Evolutionary conservation across 345 rosid genomes (phyloP), one percentile per base, ranked within the genome.

Genomic region (Noccaea caerulescens): DNA sequence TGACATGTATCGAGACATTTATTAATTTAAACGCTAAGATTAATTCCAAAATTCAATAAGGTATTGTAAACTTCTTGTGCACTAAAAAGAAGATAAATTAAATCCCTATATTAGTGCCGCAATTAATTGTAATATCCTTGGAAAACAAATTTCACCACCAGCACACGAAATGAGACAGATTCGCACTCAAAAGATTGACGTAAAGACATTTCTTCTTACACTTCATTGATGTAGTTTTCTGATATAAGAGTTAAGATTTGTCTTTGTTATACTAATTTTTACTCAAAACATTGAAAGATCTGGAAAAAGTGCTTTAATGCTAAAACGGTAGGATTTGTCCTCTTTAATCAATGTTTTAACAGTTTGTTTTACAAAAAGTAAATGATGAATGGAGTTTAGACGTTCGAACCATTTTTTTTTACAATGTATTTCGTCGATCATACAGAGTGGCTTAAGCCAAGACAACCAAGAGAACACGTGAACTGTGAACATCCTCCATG

Each of bases 391-490:
- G 14, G 12, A 42, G 36, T 44, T 62, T 27, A 51, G 14, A 51
- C 6, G 27, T 27, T 51, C 39, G 23, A 23, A 49, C 30, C 34
- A 2, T 12, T 68, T 27, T 27, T 27, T 3, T 27, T 1, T 69
- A n/a, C 16, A 4, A 27, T 12, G 37, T 36, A 41, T 44, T 52
- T 64, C 20, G 25, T 63, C 8, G 10, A 46, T 64, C 57, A 16
- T 47, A 46, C 66, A 72, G 53, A 72, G 59, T 65, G 53, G 58
- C 71, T 50, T 60, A 71, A 32, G 43, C 68, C 60, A 51, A 41
- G 58, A 59, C 50, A 70, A 49, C 50, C 20, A 37, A 49, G 50
- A 59, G 59, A 59, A 4, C 60, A 71, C 75, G 75, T 71, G 68
- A 71, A 71, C 10, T 68, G 75, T 71, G 68, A 71, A 71, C 10